Evolutionary conservation across 2,329 filamentous ascomycete species (phyloP), one percentile per base, ranked within the genome.

Genomic region (Fusarium sp.): DNA sequence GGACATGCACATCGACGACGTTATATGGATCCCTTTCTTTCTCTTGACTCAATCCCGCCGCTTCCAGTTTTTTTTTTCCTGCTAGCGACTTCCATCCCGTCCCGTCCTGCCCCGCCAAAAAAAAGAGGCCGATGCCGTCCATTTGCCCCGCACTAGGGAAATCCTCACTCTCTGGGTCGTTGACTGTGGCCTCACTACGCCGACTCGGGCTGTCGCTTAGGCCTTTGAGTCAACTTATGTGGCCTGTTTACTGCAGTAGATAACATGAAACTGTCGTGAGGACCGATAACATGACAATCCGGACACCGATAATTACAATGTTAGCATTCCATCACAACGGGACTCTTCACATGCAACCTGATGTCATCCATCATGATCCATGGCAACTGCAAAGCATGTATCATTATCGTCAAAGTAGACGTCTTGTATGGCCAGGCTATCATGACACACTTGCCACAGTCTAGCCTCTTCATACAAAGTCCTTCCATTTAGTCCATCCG

Each of bases 381-480:
- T 62, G 39, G 29, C 24, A 50, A 43, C 11, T 52, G 29, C 50
- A 59, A 37, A 67, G 41, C 48, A 65, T 65, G 52, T 69, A 64
- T 74, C 73, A 75, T 74, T 73, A 75, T 75, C 73, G 73, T 75
- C 60, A 73, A 68, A 50, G 67, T 60, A 65, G 59, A 59, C 58
- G 62, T 31, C 27, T 31, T 54, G 48, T 5, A 58, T 41, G 45
- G 41, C 41, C 18, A 68, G 50, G 39, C 57, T 58, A 62, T 39
- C 35, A 20, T 57, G 31, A 24, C 33, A 52, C 35, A 18, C 50
- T 45, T 41, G 33, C 22, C 56, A 35, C 31, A 54, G 35, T 64
- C 48, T 37, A 64, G 35, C 24, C 45, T 57, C 24, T 56, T 57
- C 33, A 61, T 52, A 60, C 62, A 48, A 45, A 18, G 37, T 37